phyloP scores from a whole-genome alignment of 495 filamentous ascomycete species.

The Aspergillus cavernicola region DNA sequence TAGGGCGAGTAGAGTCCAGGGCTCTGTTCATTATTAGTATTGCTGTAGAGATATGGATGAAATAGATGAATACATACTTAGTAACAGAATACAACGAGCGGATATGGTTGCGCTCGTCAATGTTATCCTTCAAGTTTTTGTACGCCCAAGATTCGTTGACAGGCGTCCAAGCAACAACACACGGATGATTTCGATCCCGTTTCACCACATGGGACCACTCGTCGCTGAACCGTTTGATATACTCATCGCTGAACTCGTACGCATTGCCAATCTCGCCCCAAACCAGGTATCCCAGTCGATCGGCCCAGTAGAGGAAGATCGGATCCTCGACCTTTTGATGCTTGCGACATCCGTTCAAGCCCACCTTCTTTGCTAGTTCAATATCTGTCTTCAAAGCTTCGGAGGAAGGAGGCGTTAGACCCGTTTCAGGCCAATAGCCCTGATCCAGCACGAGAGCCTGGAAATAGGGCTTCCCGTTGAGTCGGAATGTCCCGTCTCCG shows the following conservation, averaged over 20 bases:
- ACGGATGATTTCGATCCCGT: conserved; percentile 57
- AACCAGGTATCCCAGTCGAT: conserved; percentile 37
- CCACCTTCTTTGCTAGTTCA: conserved; percentile 27
- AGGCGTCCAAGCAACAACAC: conserved; percentile 59
- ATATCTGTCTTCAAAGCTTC: conserved; percentile 34
- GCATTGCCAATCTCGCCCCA: conserved; percentile 43
- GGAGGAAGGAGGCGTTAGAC: conserved; percentile 34
- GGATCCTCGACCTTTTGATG: conserved; percentile 42
- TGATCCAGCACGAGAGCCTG: conserved; percentile 37
- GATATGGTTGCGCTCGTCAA: conserved; percentile 56
- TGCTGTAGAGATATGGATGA: not conserved
- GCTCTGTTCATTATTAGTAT: conserved; percentile 22
- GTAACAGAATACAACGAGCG: conserved; percentile 55
- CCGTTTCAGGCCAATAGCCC: conserved; percentile 38
- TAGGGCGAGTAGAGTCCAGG: conserved; percentile 53
- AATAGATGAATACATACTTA: conserved; percentile 47
- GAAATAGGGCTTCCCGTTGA: conserved; percentile 38
- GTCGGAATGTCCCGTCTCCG: conserved; percentile 35
- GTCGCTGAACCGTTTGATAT: conserved; percentile 47
- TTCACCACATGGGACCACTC: conserved; percentile 56
- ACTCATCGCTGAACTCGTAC: conserved; percentile 49
- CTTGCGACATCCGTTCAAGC: conserved; percentile 39
- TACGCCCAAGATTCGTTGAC: conserved; percentile 62
- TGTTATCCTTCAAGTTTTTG: conserved; percentile 42
- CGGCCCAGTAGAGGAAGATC: conserved; percentile 37